Evolutionary conservation across 2,329 filamentous ascomycete species (phyloP).

Genomic region (Cercospora zeae-maydis): DNA sequence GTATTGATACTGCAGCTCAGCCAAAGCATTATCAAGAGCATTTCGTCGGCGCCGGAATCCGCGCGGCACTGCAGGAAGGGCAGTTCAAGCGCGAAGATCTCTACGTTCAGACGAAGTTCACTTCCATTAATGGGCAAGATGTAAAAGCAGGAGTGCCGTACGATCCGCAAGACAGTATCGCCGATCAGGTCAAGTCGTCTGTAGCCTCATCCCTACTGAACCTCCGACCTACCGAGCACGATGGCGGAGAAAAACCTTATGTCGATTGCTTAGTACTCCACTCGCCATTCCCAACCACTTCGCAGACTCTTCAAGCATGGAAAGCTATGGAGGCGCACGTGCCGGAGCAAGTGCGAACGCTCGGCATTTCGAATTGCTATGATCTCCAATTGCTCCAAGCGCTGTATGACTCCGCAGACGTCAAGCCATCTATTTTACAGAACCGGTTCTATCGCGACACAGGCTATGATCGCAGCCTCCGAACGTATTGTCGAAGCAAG

Average conservation of each 20-base stretch:
- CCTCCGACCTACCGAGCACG: slow-evolving; percentile 45
- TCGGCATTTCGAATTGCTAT: slow-evolving; percentile 76
- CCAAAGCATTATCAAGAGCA: slow-evolving; percentile 74
- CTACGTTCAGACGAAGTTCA: slow-evolving; percentile 84
- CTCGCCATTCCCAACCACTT: slow-evolving; percentile 51
- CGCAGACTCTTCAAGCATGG: slow-evolving; percentile 63
- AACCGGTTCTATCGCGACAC: slow-evolving; percentile 67
- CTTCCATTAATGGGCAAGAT: slow-evolving; percentile 61
- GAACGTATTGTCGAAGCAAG: slow-evolving; percentile 53
- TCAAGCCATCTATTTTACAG: slow-evolving; percentile 65
- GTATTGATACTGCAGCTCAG: slow-evolving; percentile 70
- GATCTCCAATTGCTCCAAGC: slow-evolving; percentile 51
- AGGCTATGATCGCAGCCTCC: slow-evolving; percentile 57
- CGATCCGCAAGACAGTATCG: slow-evolving; percentile 54
- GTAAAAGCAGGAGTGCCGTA: slow-evolving; percentile 57
- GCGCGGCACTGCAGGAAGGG: slow-evolving; percentile 54
- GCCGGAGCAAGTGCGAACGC: slow-evolving; percentile 58
- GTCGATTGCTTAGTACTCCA: slow-evolving; percentile 60
- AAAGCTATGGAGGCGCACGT: slow-evolving; percentile 62
- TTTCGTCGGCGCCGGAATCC: slow-evolving; percentile 65
- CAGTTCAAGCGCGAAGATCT: slow-evolving; percentile 58
- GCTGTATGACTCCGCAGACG: slow-evolving; percentile 47
- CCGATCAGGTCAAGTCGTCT: slow-evolving; percentile 64
- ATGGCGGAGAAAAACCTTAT: slow-evolving; percentile 44
- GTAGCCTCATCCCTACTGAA: slow-evolving; percentile 64